phyloP scores from a whole-genome alignment of 1,284 basidiomycete genomes.

The Puccinia polysora region DNA sequence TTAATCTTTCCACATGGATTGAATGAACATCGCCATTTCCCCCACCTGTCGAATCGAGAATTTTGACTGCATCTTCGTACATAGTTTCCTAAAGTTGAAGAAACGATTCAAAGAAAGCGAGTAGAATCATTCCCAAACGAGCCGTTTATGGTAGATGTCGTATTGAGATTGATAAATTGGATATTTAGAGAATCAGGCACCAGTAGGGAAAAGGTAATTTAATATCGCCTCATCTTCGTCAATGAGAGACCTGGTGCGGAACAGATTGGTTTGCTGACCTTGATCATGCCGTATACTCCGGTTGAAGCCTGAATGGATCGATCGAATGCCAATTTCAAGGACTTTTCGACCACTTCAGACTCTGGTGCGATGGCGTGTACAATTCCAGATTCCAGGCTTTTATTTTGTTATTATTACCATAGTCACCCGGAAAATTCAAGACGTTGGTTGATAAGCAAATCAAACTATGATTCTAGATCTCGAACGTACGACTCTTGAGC shows the following conservation, averaged over 20 bases:
- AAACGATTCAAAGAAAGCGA: too few relatives aligned
- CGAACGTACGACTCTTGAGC: constrained; percentile 28
- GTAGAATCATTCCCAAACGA: background rate
- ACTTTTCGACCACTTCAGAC: constrained; percentile 16
- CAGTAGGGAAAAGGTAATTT: background rate
- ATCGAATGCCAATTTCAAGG: constrained; percentile 22
- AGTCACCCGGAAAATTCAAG: background rate
- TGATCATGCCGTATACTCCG: constrained; percentile 38
- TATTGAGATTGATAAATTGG: background rate
- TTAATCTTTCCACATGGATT: background rate
- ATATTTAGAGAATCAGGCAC: background rate
- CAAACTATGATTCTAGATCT: background rate
- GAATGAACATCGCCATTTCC: background rate
- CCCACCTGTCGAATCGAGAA: background rate
- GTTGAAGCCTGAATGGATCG: constrained; percentile 25
- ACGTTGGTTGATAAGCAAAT: background rate
- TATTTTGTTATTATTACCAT: background rate
- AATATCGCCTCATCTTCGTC: background rate
- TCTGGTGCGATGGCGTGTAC: constrained; percentile 24
- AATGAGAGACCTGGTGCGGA: background rate
- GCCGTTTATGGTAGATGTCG: background rate
- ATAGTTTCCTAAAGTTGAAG: background rate
- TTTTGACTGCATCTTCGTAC: background rate
- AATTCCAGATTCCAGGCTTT: constrained; percentile 21
- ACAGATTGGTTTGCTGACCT: constrained; percentile 6